Percentiles rank a stretch among this genome's conserved stretches.
These are phyloP conservation scores for Anisodus tanguticus DNA, from an alignment of 257 asterid species.

Conservation along the genomic window DNA sequence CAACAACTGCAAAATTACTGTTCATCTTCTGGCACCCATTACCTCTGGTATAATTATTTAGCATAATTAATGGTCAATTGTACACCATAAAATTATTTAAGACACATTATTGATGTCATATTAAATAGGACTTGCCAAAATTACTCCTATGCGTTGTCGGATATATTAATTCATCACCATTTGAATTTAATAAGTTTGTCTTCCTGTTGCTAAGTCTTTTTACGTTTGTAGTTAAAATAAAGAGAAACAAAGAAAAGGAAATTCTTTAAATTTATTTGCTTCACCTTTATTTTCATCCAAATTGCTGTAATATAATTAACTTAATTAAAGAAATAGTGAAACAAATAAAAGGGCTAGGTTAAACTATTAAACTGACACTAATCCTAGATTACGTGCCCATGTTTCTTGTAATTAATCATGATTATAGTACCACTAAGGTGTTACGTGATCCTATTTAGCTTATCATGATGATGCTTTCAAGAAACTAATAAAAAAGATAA, in stretches of 20 bases:
- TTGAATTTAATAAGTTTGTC: conserved; percentile 23
- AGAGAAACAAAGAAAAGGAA: no score
- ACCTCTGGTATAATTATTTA: not conserved
- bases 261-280: no score
- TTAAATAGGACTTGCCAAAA: not conserved
- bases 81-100: not conserved
- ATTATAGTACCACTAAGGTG: not conserved
- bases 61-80: not conserved
- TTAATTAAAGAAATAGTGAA: not conserved
- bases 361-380: not conserved
- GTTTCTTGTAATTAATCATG: not conserved
- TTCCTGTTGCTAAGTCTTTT: not conserved
- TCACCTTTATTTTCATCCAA: no score
- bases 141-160: not conserved
- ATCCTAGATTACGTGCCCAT: conserved; percentile 11
- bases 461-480: not conserved
- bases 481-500: not conserved
- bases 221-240: not conserved
- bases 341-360: not conserved
- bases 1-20: conserved; percentile 10
- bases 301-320: not conserved
- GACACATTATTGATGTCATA: not conserved
- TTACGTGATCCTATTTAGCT: not conserved
- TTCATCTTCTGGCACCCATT: not conserved
- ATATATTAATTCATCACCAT: not conserved